Base-by-base conservation (phyloP, 306 rosid species). In the Vachellia pachyceras region DNA sequence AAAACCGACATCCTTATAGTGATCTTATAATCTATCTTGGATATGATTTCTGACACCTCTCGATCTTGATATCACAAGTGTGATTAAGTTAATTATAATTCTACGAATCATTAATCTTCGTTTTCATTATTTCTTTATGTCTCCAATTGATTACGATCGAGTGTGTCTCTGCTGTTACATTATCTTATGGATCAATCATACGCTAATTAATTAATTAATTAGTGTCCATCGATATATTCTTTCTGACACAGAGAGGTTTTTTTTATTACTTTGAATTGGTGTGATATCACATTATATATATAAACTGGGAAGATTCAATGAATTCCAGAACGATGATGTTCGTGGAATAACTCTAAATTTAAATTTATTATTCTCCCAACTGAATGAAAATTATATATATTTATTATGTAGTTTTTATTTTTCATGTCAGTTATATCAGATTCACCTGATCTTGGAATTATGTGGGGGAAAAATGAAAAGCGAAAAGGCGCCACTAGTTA, bases 1-100 rank as follows among this genome's bases (percentile, higher is more conserved):
- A 84, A 88, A 90, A 90, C 94, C 92, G 88, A 90, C 92, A 92
- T 92, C 92, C 94, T 86, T 65, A 83, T 29, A 2, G 90, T 90
- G 93, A 84, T 87, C 85, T 82, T 82, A 86, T 67, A 85, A 92
- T 90, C 94, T 90, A 90, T 87, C 88, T 85, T 89, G 88, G 92
- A 89, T 89, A 84, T 85, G 79, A 58, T 82, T 84, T 90, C 78
- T 82, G 85, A 87, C 79, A 17, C 69, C 69, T 77, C 17, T 54
- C 84, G 85, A 83, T 82, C 82, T 36, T 70, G 65, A 85, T 77
- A 74, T 77, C 84, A 84, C 65, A 58, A 71, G 18, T 75, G 55
- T 78, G 79, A 85, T 85, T 72, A 55, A 57, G 45, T 44, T 83
- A 46, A 72, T 76, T 45, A 66, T 76, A 55, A 66, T 66, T 67